Evolutionary conservation across 2,329 filamentous ascomycete species (phyloP).

Genomic region (Berkeleyomyces basicola): DNA sequence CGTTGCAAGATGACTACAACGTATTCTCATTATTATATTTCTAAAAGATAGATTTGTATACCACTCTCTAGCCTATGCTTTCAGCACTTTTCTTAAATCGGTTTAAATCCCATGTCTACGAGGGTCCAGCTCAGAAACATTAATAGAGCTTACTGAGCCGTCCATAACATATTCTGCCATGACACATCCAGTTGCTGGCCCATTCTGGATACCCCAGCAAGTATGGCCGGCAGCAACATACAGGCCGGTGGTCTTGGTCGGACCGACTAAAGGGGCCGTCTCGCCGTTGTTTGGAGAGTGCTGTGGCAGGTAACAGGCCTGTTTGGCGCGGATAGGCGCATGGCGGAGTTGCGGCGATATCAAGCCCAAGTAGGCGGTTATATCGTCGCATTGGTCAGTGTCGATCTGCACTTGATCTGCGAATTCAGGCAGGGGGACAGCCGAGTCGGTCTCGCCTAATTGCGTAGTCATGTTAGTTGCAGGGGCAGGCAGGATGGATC

Average conservation of each 20-base stretch:
- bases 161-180: slow-evolving; percentile 69
- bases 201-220: slow-evolving; percentile 97
- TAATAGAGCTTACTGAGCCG: slow-evolving; percentile 49
- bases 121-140: slow-evolving; percentile 50
- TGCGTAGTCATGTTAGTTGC: not conserved
- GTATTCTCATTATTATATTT: not conserved
- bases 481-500: not conserved
- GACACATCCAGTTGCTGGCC: slow-evolving; percentile 66
- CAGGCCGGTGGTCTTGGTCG: slow-evolving; percentile 54
- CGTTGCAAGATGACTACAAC: not conserved
- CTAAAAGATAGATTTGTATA: not conserved
- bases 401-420: slow-evolving; percentile 65
- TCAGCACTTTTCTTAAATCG: not conserved
- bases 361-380: slow-evolving; percentile 58
- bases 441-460: slow-evolving; percentile 55
- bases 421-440: slow-evolving; percentile 56
- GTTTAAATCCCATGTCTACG: slow-evolving; percentile 29
- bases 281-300: slow-evolving; percentile 46
- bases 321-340: slow-evolving; percentile 53
- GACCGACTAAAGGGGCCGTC: slow-evolving; percentile 58
- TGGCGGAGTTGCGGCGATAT: slow-evolving; percentile 50
- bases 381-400: slow-evolving; percentile 61
- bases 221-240: slow-evolving; percentile 81
- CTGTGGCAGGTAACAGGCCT: slow-evolving; percentile 87
- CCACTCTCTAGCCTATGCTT: not conserved